Conservation (phyloP, 805 yeast species). For the Brettanomyces anomalus region DNA sequence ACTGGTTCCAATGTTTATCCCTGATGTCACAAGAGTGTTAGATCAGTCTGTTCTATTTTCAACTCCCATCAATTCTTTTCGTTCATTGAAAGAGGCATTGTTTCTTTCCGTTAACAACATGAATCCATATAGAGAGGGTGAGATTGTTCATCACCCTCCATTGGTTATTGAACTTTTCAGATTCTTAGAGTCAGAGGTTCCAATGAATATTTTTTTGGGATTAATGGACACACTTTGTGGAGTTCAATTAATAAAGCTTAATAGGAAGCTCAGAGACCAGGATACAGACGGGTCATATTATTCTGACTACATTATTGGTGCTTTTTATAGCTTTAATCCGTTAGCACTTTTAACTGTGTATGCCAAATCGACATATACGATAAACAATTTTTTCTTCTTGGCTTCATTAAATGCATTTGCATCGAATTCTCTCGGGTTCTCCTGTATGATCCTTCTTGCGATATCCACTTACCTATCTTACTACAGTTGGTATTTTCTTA, state of each 20-base stretch:
- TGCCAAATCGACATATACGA: constrained; percentile 55
- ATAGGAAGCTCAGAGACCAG: constrained; percentile 27
- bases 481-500: constrained; percentile 49
- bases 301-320: constrained; percentile 16
- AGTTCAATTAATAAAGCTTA: constrained; percentile 40
- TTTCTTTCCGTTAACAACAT: constrained; percentile 48
- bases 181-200: constrained; percentile 17
- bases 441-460: constrained; percentile 45
- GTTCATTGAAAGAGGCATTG: constrained; percentile 57
- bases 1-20: constrained; percentile 20
- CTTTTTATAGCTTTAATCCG: constrained; percentile 75
- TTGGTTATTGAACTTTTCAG: constrained; percentile 47
- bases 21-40: constrained; percentile 24
- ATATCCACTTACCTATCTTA: constrained; percentile 55
- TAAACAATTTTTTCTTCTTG: constrained; percentile 48
- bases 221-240: constrained; percentile 52
- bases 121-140: constrained; percentile 66
- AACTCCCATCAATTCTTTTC: constrained; percentile 67
- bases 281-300: constrained; percentile 4
- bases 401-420: constrained; percentile 14
- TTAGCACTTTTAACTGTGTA: constrained; percentile 58
- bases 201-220: constrained; percentile 38
- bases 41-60: constrained; percentile 54
- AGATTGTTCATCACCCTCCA: constrained; percentile 82
- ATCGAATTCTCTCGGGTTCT: constrained; percentile 26